phyloP scores from a whole-genome alignment of 2,329 filamentous ascomycete genomes.

The Lecanicillium sp. region DNA sequence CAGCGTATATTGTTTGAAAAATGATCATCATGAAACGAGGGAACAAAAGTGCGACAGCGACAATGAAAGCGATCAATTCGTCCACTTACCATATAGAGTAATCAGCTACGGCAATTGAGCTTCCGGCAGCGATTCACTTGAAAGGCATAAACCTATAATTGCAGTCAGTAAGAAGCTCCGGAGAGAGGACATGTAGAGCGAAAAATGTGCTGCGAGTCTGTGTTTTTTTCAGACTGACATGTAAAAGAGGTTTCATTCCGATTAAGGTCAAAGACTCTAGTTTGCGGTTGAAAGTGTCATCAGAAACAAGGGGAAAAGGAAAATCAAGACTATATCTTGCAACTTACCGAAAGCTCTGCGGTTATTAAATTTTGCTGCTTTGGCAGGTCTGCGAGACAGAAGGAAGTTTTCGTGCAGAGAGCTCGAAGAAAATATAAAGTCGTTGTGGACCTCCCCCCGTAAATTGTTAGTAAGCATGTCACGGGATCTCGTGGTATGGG shows the following conservation, averaged over 20 bases:
- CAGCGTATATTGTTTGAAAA: slow-evolving; percentile 65
- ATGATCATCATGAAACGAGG: slow-evolving; percentile 47
- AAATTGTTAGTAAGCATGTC: slow-evolving; percentile 17
- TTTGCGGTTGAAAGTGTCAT: slow-evolving; percentile 85
- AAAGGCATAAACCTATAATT: background rate
- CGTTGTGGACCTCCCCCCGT: slow-evolving; percentile 4
- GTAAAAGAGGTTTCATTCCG: slow-evolving; percentile 78
- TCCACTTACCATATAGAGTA: slow-evolving; percentile 17
- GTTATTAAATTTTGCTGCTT: slow-evolving; percentile 10
- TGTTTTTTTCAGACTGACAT: slow-evolving; percentile 78
- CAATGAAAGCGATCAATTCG: slow-evolving; percentile 13
- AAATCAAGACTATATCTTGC: slow-evolving; percentile 8
- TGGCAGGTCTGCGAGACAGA: slow-evolving; percentile 7
- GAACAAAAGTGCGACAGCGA: background rate
- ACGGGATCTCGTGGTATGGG: slow-evolving; percentile 24
- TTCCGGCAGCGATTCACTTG: too few species aligned
- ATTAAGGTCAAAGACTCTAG: slow-evolving; percentile 92
- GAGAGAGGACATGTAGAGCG: background rate
- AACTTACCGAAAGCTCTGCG: slow-evolving; percentile 20
- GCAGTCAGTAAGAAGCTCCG: slow-evolving; percentile 5
- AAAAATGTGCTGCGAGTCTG: too few species aligned
- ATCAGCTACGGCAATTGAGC: too few species aligned
- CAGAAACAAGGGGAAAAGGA: slow-evolving; percentile 37
- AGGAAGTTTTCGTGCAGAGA: slow-evolving; percentile 20
- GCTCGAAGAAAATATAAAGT: slow-evolving; percentile 14